Base-by-base conservation (phyloP, 75 land plant genomes). In the Chamaecyparis obtusa region DNA sequence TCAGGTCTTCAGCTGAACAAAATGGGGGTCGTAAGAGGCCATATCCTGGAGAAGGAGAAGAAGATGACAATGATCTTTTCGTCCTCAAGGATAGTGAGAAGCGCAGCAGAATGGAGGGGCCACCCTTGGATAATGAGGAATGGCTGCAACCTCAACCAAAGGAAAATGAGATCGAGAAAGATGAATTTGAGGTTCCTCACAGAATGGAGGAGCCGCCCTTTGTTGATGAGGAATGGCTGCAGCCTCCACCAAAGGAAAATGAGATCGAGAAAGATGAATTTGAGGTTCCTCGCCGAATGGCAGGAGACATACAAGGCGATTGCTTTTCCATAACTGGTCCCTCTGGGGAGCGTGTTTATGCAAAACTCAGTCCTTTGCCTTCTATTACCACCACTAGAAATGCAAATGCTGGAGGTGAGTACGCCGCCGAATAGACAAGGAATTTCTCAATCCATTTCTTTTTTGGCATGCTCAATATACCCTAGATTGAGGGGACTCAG, bases 311-410 rank as follows among this genome's bases (percentile, higher is more conserved):
- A 17, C 94, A 95, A 35, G 99, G 99, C 35, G 97, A 94, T 78
- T 95, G 86, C 54, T 87, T 98, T 27, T 88, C 99, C 1, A 93
- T 98, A 36, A 98, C 99, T 4, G 95, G 92, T 14, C 90, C 94
- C 2, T 51, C 85, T 84, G 97, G 99, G 8, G 95, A 95, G 46
- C 90, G 99, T 60, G 99, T 98, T 51, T 98, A 98, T 87, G 95
- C 95, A 41, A 95, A 94, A 88, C 77, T 95, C 55, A 24, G 88
- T 21, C 83, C 86, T 27, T 35, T 30, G 41, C 37, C 39, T 48
- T 17, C 64, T 55, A 35, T 84, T 35, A 16, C 56, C 51, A 55
- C 64, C 27, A 55, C 41, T 11, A 17, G 54, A 44, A 39, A 43
- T 43, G 83, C 83, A 81, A 39, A 39, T 43, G 41, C 83, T 41